These are phyloP conservation scores for Chionographis japonica DNA, from an alignment of 106 monocot species.

Conservation along the genomic window DNA sequence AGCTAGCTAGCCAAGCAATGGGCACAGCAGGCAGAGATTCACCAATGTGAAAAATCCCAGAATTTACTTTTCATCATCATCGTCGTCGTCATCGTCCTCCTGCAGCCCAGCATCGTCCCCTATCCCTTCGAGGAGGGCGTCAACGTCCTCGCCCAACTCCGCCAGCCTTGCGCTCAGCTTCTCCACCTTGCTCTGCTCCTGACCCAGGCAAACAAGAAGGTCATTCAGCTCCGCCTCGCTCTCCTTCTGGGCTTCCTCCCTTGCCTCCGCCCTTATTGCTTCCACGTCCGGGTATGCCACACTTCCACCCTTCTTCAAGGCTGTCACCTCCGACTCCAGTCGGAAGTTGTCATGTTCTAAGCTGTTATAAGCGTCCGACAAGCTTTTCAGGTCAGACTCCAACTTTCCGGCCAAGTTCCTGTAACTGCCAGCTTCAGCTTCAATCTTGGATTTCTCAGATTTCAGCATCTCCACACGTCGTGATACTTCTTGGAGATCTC, in stretches of 20 bases:
- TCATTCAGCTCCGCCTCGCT: constrained; percentile 85
- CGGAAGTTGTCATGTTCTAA: constrained; percentile 73
- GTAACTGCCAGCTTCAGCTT: constrained; percentile 53
- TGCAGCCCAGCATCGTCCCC: constrained; percentile 63
- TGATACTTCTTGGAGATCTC: constrained; percentile 66
- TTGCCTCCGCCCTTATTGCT: constrained; percentile 63
- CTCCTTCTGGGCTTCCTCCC: constrained; percentile 89
- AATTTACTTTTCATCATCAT: constrained; percentile 1
- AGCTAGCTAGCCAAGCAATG: neutral
- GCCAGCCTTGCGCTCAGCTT: constrained; percentile 69
- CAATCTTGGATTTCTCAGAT: constrained; percentile 62
- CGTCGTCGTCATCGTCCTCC: constrained; percentile 34
- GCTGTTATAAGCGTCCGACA: constrained; percentile 96
- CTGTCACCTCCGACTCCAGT: constrained; percentile 65
- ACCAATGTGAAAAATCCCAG: neutral
- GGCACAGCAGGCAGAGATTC: neutral
- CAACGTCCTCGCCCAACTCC: constrained; percentile 91
- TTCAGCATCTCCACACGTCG: constrained; percentile 53
- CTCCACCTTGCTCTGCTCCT: constrained; percentile 98
- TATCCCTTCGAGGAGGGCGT: constrained; percentile 79
- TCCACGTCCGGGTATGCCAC: constrained; percentile 55
- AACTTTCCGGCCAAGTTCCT: constrained; percentile 67
- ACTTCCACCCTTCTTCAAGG: constrained; percentile 40
- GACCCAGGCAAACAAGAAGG: constrained; percentile 89
- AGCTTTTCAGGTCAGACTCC: constrained; percentile 85